phyloP scores from a whole-genome alignment of 2,329 filamentous ascomycete genomes.

The Sclerotinia nivalis region DNA sequence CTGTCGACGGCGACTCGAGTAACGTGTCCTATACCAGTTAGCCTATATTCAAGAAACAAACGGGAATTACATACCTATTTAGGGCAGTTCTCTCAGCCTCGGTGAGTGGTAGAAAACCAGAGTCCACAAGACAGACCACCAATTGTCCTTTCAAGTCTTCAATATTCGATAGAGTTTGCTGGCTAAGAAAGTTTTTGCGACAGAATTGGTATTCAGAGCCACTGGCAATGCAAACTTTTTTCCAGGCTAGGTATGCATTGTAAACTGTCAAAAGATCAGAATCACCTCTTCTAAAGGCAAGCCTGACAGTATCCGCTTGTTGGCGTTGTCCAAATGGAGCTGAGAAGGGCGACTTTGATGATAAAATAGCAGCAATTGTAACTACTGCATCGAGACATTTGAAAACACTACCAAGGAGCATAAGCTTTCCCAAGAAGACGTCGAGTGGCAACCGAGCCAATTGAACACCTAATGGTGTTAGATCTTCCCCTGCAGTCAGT shows the following conservation, averaged over 20 bases:
- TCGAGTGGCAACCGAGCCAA: constrained; percentile 88
- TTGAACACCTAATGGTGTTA: constrained; percentile 84
- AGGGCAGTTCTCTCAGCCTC: constrained; percentile 70
- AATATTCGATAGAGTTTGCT: constrained; percentile 87
- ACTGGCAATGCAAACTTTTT: constrained; percentile 69
- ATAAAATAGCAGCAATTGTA: constrained; percentile 89
- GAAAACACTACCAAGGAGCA: constrained; percentile 83
- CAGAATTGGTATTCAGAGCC: constrained; percentile 86
- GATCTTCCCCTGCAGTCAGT: constrained; percentile 74
- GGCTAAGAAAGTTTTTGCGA: constrained; percentile 87
- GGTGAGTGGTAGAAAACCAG: constrained; percentile 76
- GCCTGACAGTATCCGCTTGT: constrained; percentile 77
- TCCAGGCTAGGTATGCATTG: constrained; percentile 91
- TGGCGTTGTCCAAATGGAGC: constrained; percentile 80
- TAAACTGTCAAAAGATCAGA: constrained; percentile 92
- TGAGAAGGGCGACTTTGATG: constrained; percentile 91
- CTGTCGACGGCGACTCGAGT: constrained; percentile 60
- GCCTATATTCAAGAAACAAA: not conserved
- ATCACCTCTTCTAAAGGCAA: constrained; percentile 79
- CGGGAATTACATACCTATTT: constrained; percentile 52
- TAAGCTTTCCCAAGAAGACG: constrained; percentile 91
- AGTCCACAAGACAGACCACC: constrained; percentile 79
- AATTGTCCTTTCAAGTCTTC: constrained; percentile 95
- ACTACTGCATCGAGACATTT: constrained; percentile 88
- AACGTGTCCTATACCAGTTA: constrained; percentile 52